Evolutionary conservation across 1,139 yeast genomes (phyloP), one percentile per base, ranked within the genome.

Genomic region (Blastobotrys illinoisensis): DNA sequence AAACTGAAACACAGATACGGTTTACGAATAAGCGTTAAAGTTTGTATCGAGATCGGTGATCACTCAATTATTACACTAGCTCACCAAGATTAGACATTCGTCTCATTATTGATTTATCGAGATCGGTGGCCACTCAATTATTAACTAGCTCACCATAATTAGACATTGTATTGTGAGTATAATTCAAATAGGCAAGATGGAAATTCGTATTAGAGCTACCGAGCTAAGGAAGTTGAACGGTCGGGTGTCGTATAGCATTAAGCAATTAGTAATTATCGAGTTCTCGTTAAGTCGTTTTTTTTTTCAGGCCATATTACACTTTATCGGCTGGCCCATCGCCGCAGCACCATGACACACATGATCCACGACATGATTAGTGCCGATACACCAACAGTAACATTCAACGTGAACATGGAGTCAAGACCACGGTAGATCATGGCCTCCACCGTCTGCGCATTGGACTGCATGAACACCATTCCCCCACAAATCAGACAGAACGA

Each of bases 291-390:
- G 6, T 21, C 23, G 23, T 21, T 6, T 11, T 13, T 32, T n/a
- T n/a, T n/a, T n/a, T n/a, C n/a, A n/a, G n/a, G n/a, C n/a, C 40
- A 32, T 13, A 26, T 26, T 26, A 11, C 20, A 20, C 2, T n/a
- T 32, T 32, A 32, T 32, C 40, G 40, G 14, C 21, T 32, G 20
- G 51, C 51, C 51, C 51, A 48, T 18, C 68, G 70, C 56, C 68
- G 86, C 71, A 87, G 73, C 51, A 86, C 78, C 68, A 88, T 80
- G 23, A 89, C 74, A 6, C 74, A 56, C 90, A 89, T 88, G 57
- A 84, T 82, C 96, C 96, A 90, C 1, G 89, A 86, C 97, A 93
- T 90, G n/a, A 90, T 61, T 54, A 93, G 75, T 3, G 93, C 81
- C 36, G 86, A 77, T 45, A 83, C 58, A 6, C 99, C 98, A 59